Base-by-base conservation (phyloP, 148 eudicot species). In the Nyssa sinensis region DNA sequence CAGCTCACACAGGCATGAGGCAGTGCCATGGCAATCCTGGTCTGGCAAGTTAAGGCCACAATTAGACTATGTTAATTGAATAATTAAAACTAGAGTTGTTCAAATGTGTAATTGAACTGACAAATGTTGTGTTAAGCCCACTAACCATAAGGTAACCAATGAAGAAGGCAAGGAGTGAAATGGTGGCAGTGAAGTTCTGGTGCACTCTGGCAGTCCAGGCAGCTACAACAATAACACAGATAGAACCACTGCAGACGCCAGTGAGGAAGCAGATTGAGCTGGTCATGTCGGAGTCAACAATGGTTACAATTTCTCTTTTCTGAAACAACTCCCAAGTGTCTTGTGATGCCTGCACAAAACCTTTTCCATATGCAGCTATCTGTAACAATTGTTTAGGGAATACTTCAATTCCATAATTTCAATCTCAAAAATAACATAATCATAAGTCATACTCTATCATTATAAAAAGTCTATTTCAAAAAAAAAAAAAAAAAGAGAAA, bases 1-100 rank as follows among this genome's bases (percentile, higher is more conserved):
- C 98, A 89, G 77, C 93, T 84, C 79, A 95, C 97, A 78, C 98
- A 92, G 13, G 97, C 98, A 68, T 95, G 98, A 35, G 97, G 93
- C 84, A 95, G 68, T 32, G 98, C 98, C 98, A 95, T 92, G 53
- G 94, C 88, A 35, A 95, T 95, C 85, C 98, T 88, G 2, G 98
- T 95, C 98, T 95, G 89, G 7, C 69, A 78, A 21, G 63, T 65
- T 37, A 37, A 31, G 32, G 14, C 23, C 28, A 44, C 17, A 44
- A 44, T n/a, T 55, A 55, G 24, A 55, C 17, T 3, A 55, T 21
- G 25, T 55, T 21, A 55, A 55, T 53, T n/a, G 17, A 37, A 37
- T 37, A 37, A 9, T 37, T 9, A 37, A 37, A 3, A 37, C 5
- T 9, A 37, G 9, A 4, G n/a, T n/a, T n/a, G n/a, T n/a, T 3